These are phyloP conservation scores for Cytospora piceae DNA, from an alignment of 2,329 filamentous ascomycete genomes.

Conservation along the genomic window DNA sequence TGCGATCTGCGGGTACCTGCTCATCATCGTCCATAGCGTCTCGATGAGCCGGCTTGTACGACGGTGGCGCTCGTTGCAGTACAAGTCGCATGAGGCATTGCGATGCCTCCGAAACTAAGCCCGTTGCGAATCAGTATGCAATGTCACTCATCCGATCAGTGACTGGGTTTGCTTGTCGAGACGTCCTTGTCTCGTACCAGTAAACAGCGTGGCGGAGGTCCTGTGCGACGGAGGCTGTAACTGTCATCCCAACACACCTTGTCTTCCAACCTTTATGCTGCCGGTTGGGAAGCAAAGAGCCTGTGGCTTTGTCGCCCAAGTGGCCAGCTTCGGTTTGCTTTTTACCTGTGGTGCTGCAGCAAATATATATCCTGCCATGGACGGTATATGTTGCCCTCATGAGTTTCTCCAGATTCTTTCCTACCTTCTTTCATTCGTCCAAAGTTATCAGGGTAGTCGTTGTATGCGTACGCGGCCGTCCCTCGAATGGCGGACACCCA, in stretches of 20 bases:
- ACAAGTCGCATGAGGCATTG: conserved; percentile 4
- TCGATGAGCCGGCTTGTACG: conserved; percentile 10
- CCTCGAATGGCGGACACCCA: conserved; percentile 25
- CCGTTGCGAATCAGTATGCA: conserved; percentile 6
- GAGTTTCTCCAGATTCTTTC: background rate
- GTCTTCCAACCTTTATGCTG: background rate
- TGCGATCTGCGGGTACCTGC: conserved; percentile 21
- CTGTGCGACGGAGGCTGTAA: background rate
- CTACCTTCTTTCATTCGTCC: background rate
- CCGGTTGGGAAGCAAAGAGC: conserved; percentile 15
- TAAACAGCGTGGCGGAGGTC: conserved; percentile 1
- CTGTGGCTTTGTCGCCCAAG: conserved; percentile 8
- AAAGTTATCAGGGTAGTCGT: background rate
- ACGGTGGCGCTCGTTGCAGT: conserved; percentile 10
- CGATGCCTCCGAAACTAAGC: conserved; percentile 1
- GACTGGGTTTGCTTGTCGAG: conserved; percentile 20
- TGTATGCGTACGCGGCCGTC: background rate
- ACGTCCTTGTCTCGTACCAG: conserved; percentile 6
- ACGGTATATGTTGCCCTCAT: background rate
- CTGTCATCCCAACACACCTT: background rate
- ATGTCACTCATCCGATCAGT: conserved; percentile 15
- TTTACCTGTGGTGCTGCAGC: background rate
- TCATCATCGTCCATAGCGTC: conserved; percentile 2
- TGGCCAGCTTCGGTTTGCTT: conserved; percentile 9
- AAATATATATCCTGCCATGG: conserved; percentile 10